A percentile compares a stretch with the other conserved stretches of the same genome.
These are phyloP conservation scores for Globisporangium megalacanthum DNA, from an alignment of 352 stramenopile genomes.

Conservation along the genomic window DNA sequence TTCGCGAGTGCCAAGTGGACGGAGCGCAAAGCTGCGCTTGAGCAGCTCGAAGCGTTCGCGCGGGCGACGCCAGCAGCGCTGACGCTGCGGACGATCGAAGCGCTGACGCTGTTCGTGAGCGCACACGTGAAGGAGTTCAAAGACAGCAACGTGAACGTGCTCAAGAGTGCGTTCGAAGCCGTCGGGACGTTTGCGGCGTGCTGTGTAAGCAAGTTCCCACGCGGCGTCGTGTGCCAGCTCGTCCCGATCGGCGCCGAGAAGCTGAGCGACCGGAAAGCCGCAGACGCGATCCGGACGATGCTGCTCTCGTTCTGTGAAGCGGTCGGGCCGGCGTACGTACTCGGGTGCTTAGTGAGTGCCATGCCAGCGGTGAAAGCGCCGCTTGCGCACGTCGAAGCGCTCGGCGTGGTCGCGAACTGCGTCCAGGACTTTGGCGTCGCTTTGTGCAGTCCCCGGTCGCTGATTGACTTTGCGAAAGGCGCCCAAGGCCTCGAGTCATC, in stretches of 20 bases:
- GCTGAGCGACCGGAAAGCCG: slow-evolving; percentile 76
- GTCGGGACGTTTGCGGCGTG: slow-evolving; percentile 66
- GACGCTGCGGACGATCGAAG: slow-evolving; percentile 63
- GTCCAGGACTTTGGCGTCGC: slow-evolving; percentile 74
- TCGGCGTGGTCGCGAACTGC: slow-evolving; percentile 59
- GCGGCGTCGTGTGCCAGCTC: slow-evolving; percentile 65
- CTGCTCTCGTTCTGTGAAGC: slow-evolving; percentile 73
- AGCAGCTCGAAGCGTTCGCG: slow-evolving; percentile 57
- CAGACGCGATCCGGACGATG: slow-evolving; percentile 64
- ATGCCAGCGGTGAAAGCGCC: slow-evolving; percentile 79
- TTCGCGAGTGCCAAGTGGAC: slow-evolving; percentile 80
- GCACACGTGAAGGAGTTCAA: slow-evolving; percentile 85
- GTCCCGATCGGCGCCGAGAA: slow-evolving; percentile 73
- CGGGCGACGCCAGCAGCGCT: slow-evolving; percentile 42
- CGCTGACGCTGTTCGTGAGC: slow-evolving; percentile 62
- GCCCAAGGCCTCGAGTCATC: slow-evolving; percentile 64
- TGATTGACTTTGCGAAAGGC: slow-evolving; percentile 80
- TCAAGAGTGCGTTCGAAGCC: slow-evolving; percentile 82
- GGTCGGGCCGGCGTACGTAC: slow-evolving; percentile 66
- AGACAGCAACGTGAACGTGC: slow-evolving; percentile 87
- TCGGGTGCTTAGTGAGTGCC: slow-evolving; percentile 67
- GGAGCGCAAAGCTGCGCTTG: slow-evolving; percentile 74
- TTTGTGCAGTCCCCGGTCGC: slow-evolving; percentile 55
- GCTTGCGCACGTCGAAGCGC: slow-evolving; percentile 63
- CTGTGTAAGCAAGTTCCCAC: slow-evolving; percentile 54